Conservation (phyloP, 371 early-diverging fungal genomes). For the Mortierella sp. region DNA sequence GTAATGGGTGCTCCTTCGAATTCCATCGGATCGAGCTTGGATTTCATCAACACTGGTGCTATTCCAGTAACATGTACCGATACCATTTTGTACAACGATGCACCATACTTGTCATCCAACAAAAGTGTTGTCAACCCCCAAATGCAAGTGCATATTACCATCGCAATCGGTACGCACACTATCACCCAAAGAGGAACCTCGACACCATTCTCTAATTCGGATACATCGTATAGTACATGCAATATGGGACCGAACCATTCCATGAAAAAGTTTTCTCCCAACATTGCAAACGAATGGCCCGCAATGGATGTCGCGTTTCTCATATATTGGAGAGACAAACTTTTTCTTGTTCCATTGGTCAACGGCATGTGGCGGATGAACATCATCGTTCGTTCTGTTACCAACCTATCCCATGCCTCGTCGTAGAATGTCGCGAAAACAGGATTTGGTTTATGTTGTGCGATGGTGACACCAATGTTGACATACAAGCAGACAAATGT, state of each 20-base stretch:
- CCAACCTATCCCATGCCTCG: too few species aligned
- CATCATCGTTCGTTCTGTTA: too few species aligned
- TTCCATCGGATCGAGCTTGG: constrained; percentile 1
- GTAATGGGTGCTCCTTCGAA: too few species aligned
- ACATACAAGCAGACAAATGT: too few species aligned
- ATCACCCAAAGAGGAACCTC: constrained; percentile 13
- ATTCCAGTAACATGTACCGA: not conserved
- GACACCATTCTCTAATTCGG: not conserved
- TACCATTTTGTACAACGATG: constrained; percentile 11
- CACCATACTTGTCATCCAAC: constrained; percentile 8
- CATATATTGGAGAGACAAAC: too few species aligned
- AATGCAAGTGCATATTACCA: constrained; percentile 1
- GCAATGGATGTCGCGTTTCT: not conserved
- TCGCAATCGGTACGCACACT: not conserved
- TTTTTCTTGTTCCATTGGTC: too few species aligned
- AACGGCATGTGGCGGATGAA: too few species aligned
- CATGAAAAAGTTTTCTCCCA: constrained; percentile 22
- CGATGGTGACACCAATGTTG: too few species aligned
- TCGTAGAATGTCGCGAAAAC: too few species aligned
- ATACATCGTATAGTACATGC: constrained; percentile 7
- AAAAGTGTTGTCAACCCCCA: not conserved
- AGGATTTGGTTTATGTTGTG: too few species aligned
- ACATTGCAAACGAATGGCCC: constrained; percentile 4
- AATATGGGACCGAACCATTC: not conserved
- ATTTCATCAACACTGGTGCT: constrained; percentile 5